A percentile compares a stretch with the other conserved stretches of the same genome.
These are phyloP conservation scores for Phytophthora podocarpi DNA, from an alignment of 352 stramenopile species.

Conservation along the genomic window DNA sequence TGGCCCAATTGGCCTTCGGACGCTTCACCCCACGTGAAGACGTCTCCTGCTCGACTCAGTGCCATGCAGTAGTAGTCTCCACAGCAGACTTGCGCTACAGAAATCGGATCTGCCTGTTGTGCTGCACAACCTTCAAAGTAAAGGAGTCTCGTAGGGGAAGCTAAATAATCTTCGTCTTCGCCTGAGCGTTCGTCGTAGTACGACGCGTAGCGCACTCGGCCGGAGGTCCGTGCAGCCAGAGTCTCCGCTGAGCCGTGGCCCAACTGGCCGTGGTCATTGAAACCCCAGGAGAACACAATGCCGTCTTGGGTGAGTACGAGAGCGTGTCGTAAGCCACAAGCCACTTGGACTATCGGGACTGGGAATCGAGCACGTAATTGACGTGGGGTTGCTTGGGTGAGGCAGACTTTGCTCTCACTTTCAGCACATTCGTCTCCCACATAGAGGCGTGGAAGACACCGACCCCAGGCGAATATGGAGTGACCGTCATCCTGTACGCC, in stretches of 20 bases:
- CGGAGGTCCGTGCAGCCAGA: conserved; percentile 48
- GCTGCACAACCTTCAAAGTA: conserved; percentile 64
- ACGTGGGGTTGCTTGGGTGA: conserved; percentile 28
- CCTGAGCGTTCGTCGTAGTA: conserved; percentile 64
- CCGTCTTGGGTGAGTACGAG: conserved; percentile 55
- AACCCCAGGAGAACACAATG: conserved; percentile 77
- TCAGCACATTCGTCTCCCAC: not conserved
- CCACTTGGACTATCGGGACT: conserved; percentile 16
- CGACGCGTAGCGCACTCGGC: conserved; percentile 34
- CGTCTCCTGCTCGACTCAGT: conserved; percentile 63
- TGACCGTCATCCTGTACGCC: conserved; percentile 45
- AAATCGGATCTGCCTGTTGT: conserved; percentile 72
- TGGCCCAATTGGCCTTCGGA: conserved; percentile 77
- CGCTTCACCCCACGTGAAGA: conserved; percentile 79
- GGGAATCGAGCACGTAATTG: conserved; percentile 41
- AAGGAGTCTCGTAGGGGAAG: conserved; percentile 48
- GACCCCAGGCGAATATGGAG: conserved; percentile 61
- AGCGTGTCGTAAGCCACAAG: conserved; percentile 64
- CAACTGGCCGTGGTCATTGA: conserved; percentile 80
- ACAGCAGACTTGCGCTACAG: conserved; percentile 57
- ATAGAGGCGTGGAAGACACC: conserved; percentile 55
- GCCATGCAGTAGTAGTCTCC: conserved; percentile 75
- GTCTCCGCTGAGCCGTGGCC: conserved; percentile 60
- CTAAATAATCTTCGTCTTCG: conserved; percentile 49
- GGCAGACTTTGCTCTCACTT: conserved; percentile 7